phyloP scores from a whole-genome alignment of 1,284 basidiomycete genomes.

The Xerocomus nothofagi region DNA sequence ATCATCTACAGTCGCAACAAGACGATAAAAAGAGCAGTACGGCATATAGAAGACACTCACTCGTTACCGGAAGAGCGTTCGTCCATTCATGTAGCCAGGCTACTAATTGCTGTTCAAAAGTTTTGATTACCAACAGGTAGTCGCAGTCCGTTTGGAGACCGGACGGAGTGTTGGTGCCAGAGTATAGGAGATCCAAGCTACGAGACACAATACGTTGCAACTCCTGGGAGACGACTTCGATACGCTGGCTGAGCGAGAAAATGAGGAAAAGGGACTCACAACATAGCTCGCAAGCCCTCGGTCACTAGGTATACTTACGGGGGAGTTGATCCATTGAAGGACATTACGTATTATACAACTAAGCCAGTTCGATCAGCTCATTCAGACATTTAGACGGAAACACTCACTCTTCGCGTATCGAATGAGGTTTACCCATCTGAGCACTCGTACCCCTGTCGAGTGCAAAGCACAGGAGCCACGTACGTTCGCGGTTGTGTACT shows the following conservation, averaged over 20 bases:
- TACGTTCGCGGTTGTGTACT: conserved; percentile 91
- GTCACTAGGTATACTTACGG: conserved; percentile 64
- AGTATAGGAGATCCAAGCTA: conserved; percentile 88
- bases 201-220: conserved; percentile 87
- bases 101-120: conserved; percentile 79
- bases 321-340: conserved; percentile 66
- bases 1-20: conserved; percentile 23
- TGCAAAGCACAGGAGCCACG: conserved; percentile 91
- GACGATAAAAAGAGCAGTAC: conserved; percentile 5
- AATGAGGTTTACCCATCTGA: conserved; percentile 90
- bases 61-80: conserved; percentile 22
- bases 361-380: conserved; percentile 3
- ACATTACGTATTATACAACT: conserved; percentile 89
- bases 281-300: conserved; percentile 65
- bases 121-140: conserved; percentile 80
- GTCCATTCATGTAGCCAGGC: conserved; percentile 71
- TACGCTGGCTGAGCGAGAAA: neutral
- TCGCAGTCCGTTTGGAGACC: conserved; percentile 88
- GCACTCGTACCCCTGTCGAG: conserved; percentile 90
- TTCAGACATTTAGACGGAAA: conserved; percentile 9
- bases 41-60: conserved; percentile 11
- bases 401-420: conserved; percentile 82
- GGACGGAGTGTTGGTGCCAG: conserved; percentile 76
- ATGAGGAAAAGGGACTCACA: conserved; percentile 44
- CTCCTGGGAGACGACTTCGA: conserved; percentile 49